Evolutionary conservation across 306 rosid species (phyloP), one percentile per base, ranked within the genome.

Genomic region (Senna tora): DNA sequence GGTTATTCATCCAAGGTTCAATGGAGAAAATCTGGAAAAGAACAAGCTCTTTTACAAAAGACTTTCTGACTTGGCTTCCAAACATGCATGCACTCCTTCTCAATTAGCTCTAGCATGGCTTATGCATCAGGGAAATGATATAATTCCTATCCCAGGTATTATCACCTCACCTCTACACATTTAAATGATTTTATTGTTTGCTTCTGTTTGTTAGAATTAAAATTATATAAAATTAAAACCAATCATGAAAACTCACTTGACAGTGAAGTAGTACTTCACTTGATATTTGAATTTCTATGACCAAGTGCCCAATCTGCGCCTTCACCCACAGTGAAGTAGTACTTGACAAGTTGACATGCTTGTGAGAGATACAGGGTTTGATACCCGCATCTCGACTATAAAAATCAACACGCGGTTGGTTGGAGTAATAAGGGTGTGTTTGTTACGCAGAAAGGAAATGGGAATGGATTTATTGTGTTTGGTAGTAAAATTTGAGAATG

Each of bases 51-150:
- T 88, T 5, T 88, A 86, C 39, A 63, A 56, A 71, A 72, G 84
- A 52, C 67, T 88, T 61, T 79, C 82, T 71, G 75, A 51, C 17
- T 63, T 81, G 80, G 88, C 91, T 75, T 75, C 77, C 22, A 84
- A 81, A 63, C 84, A 83, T 79, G 80, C 74, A 22, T 86, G 90
- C 73, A 57, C 84, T 65, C 88, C 88, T 74, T 80, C 93, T 57
- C 89, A 90, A 67, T 65, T 90, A 71, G 93, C 90, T 69, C 70
- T 90, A 63, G 86, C 96, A 17, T 88, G 93, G 93, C 84, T 88
- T 79, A 83, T 90, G 20, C 87, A 84, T 73, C 96, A 84, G 76
- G 90, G 86, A 65, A 81, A 79, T 34, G 83, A 86, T 58, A 81
- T 88, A 75, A 22, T 90, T 78, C 89, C 93, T 34, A 86, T 90